Evolutionary conservation across 371 early-diverging fungal genomes (phyloP).

Genomic region (Apophysomyces ossiformis): DNA sequence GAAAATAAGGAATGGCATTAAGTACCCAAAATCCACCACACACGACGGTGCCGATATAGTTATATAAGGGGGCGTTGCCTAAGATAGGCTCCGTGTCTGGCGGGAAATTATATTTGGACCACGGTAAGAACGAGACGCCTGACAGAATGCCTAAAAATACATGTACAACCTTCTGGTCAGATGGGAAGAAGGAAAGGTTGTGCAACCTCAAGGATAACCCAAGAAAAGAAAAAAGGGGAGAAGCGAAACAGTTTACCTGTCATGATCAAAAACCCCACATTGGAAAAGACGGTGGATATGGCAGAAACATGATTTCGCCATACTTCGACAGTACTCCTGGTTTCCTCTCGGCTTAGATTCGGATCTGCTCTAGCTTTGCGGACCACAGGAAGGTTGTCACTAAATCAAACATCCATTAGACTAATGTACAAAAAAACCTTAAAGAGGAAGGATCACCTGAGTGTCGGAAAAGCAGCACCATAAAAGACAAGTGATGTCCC

Average conservation of each 20-base stretch:
- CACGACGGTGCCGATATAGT: conserved; percentile 47
- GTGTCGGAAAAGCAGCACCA: conserved; percentile 52
- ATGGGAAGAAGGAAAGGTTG: not conserved
- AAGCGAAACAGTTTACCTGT: conserved; percentile 27
- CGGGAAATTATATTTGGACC: conserved; percentile 36
- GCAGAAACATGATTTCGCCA: conserved; percentile 61
- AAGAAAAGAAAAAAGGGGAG: not conserved
- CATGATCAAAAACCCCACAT: conserved; percentile 50
- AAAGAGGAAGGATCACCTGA: conserved; percentile 31
- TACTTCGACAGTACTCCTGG: conserved; percentile 26
- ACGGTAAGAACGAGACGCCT: conserved; percentile 41
- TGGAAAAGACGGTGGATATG: conserved; percentile 52
- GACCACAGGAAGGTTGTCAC: conserved; percentile 53
- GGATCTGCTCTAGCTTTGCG: conserved; percentile 46
- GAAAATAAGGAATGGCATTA: conserved; percentile 51
- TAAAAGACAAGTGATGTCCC: conserved; percentile 56
- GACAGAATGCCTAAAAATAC: conserved; percentile 35
- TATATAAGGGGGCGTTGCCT: conserved; percentile 49
- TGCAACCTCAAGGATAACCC: not conserved
- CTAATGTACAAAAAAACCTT: not conserved
- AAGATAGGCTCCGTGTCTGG: conserved; percentile 27
- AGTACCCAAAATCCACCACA: conserved; percentile 53
- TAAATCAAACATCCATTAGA: not conserved
- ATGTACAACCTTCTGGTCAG: conserved; percentile 5
- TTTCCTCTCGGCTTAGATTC: conserved; percentile 30